phyloP scores from a whole-genome alignment of 2,329 filamentous ascomycete species.

The Madurella fahalii region DNA sequence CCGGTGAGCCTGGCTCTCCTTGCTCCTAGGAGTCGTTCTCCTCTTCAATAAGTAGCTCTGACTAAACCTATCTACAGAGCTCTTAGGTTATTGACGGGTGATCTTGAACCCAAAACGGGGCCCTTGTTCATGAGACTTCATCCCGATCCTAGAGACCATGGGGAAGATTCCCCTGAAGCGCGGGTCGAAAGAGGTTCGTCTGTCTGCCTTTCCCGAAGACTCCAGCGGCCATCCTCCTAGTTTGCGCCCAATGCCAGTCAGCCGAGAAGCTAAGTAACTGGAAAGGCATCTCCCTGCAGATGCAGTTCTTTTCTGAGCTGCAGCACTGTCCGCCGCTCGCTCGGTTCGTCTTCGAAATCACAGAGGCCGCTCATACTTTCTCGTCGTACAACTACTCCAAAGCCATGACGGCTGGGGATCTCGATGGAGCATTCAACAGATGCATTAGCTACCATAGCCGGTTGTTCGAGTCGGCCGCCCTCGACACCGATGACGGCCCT shows the following conservation, averaged over 20 bases:
- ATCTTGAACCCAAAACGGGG: conserved; percentile 22
- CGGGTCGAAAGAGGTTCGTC: conserved; percentile 23
- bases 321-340: conserved; percentile 17
- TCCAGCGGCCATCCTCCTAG: too few species aligned
- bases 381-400: conserved; percentile 22
- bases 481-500: conserved; percentile 3
- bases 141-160: conserved; percentile 7
- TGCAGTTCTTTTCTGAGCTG: conserved; percentile 22
- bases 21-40: neutral
- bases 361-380: conserved; percentile 24
- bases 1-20: conserved; percentile 12
- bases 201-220: neutral
- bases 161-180: conserved; percentile 20
- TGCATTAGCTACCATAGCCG: conserved; percentile 16
- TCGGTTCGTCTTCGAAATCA: conserved; percentile 23
- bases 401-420: conserved; percentile 23
- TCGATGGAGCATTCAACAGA: conserved; percentile 22
- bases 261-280: neutral
- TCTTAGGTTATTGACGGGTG: conserved; percentile 22
- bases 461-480: conserved; percentile 5
- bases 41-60: neutral
- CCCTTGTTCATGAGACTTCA: conserved; percentile 25
- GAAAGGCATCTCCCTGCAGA: conserved; percentile 23
- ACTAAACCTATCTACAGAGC: conserved; percentile 9
- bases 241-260: too few species aligned